A percentile compares a stretch with the other conserved stretches of the same genome.
Conservation (phyloP, 1,284 basidiomycete species). For the Psilocybe mexicana region DNA sequence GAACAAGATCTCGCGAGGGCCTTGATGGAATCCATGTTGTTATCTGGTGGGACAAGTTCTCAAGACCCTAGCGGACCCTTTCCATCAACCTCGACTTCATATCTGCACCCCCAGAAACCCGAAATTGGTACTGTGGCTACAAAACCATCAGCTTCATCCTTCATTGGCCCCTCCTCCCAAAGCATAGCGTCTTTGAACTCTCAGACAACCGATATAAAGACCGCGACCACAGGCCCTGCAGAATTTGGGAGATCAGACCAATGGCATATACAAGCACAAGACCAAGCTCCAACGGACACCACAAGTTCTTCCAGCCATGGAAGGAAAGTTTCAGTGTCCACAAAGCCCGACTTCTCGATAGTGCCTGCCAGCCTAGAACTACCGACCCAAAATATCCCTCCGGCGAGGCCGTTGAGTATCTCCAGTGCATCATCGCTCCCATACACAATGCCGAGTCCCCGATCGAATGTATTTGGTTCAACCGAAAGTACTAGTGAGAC, state of each 20-base stretch:
- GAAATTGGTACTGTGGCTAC: background rate
- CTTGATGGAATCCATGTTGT: conserved; percentile 56
- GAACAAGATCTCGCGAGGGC: conserved; percentile 68
- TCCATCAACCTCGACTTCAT: background rate
- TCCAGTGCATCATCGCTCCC: conserved; percentile 23
- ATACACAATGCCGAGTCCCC: conserved; percentile 16
- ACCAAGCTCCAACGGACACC: conserved; percentile 1
- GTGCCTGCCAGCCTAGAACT: background rate
- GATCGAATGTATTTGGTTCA: background rate
- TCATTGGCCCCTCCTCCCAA: background rate
- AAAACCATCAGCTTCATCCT: background rate
- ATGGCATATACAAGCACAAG: conserved; percentile 19
- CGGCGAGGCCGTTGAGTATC: conserved; percentile 15
- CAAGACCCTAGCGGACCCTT: background rate
- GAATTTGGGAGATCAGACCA: conserved; percentile 21
- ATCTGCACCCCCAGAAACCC: background rate
- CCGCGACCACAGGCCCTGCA: conserved; percentile 8
- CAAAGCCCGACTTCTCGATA: background rate
- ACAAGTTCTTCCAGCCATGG: background rate
- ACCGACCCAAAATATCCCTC: background rate
- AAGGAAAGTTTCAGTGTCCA: background rate
- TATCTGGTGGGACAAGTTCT: conserved; percentile 19
- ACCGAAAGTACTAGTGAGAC: background rate
- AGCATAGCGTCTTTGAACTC: background rate
- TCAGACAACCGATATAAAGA: background rate